Base-by-base conservation (phyloP, 2,329 filamentous ascomycete species). In the Fusarium sp. region DNA sequence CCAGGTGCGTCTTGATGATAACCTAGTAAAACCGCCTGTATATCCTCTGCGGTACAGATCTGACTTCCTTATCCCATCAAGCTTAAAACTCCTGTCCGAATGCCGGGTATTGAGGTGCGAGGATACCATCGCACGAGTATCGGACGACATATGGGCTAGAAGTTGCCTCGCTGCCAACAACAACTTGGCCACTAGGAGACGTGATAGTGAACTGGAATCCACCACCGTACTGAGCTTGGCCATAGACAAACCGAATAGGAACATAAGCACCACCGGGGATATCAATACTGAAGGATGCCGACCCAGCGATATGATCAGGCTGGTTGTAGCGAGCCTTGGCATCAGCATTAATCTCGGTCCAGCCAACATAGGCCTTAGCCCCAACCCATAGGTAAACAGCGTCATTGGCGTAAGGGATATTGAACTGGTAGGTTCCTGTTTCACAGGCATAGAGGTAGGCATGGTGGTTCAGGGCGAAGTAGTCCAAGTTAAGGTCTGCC, bases 151-250 rank as follows among this genome's bases (percentile, higher is more conserved):
- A 55, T 14, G 51, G 51, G 33, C 51, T 55, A 7, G 33, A 14
- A 14, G 33, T 55, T 11, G 13, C 51, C 31, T 36, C 31, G 34
- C 16, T 55, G 33, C 51, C 25, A 4, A 38, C 18, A 40, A 55
- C 23, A 8, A 55, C 51, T 38, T 55, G 51, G 51, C 51, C 51
- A 33, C 33, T 55, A n/a, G 51, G 51, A 33, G 51, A 27, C 8
- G 51, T 55, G 20, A 55, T 25, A 33, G 51, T 55, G 23, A 55
- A 55, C 14, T 16, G 27, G n/a, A 55, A 55, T 5, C 51, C 51
- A 20, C 51, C 51, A 13, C 33, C 51, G 51, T 55, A 55, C 18
- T 55, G 51, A 13, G 51, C 51, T 33, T 55, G 51, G 14, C 51
- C 51, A 18, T 55, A 55, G 13, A 55, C 13, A 20, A 55, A 40